Evolutionary conservation across 345 rosid species (phyloP), one percentile per base, ranked within the genome.

Genomic region (Gossypium bickii): DNA sequence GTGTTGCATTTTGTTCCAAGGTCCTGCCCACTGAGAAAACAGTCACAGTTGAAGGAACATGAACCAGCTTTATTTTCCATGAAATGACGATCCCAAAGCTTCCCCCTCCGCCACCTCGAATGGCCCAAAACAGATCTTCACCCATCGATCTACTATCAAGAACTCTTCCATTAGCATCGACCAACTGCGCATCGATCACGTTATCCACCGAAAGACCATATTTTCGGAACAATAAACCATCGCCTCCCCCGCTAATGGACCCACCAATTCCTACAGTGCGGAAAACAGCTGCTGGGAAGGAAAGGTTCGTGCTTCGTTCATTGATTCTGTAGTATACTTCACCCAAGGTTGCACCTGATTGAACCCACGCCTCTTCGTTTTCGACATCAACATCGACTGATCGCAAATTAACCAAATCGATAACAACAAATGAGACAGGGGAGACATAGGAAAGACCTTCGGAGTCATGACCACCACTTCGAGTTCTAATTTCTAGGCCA

Each of bases 211-310:
- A 11, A 2, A 55, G 59, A n/a, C 59, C 59, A 3, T 55, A 55
- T 55, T 55, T 55, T 2, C 25, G 25, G 20, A 55, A 55, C 25
- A 55, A 55, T 18, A 9, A 8, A 8, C 59, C 59, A 1, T 55
- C 2, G 18, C 59, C 59, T 55, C 59, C 12, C 1, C 59, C 24
- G 25, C 25, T 55, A 18, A 55, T 55, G 4, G 2, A 55, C 18
- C 59, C 59, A 7, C 59, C 59, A 25, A 60, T 22, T 6, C 71
- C 71, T 17, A 67, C 71, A 22, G 71, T 67, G 56, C 13, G 56
- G 12, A 34, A 12, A 24, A 47, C 2, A 1, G 56, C 57, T 1
- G 38, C 71, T 0, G 71, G 71, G 4, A 67, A 47, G 12, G 56
- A 10, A 47, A 67, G 56, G 12, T 34, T 47, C 12, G 7, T 20